Percentiles rank a stretch among this genome's conserved stretches.
These are phyloP conservation scores for Oldenlandia corymbosa DNA, from an alignment of 257 asterid species.

Conservation along the genomic window DNA sequence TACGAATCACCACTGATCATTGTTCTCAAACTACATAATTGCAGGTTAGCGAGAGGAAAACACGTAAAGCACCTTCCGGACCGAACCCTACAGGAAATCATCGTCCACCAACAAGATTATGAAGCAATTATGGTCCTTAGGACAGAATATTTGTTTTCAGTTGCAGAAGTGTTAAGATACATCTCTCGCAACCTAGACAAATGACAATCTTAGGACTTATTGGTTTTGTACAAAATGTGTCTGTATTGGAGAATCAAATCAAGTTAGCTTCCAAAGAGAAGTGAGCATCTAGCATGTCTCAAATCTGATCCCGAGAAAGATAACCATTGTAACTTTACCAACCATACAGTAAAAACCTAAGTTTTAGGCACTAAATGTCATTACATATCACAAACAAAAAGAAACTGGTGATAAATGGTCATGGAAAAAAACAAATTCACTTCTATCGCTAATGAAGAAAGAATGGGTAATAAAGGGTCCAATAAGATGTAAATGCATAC, in stretches of 20 bases:
- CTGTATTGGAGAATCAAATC: conserved; percentile 10
- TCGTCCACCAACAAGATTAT: conserved; percentile 46
- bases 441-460: not conserved
- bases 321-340: not conserved
- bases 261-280: not conserved
- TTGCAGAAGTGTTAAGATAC: conserved; percentile 21
- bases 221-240: conserved; percentile 14
- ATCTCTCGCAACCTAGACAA: conserved; percentile 10
- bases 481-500: not conserved
- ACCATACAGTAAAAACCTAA: not conserved
- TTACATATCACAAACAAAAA: not conserved
- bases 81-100: conserved; percentile 64
- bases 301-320: not conserved
- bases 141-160: conserved; percentile 18
- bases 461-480: not conserved
- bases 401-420: not conserved
- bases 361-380: not conserved
- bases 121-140: conserved; percentile 20
- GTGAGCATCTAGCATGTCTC: not conserved
- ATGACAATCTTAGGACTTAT: conserved; percentile 11
- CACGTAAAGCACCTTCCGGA: conserved; percentile 52
- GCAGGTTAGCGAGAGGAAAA: conserved; percentile 34
- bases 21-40: no score
- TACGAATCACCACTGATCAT: no score
- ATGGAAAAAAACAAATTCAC: not conserved